Evolutionary conservation across 805 yeast genomes (phyloP).

Genomic region (Ogataea degrootiae): DNA sequence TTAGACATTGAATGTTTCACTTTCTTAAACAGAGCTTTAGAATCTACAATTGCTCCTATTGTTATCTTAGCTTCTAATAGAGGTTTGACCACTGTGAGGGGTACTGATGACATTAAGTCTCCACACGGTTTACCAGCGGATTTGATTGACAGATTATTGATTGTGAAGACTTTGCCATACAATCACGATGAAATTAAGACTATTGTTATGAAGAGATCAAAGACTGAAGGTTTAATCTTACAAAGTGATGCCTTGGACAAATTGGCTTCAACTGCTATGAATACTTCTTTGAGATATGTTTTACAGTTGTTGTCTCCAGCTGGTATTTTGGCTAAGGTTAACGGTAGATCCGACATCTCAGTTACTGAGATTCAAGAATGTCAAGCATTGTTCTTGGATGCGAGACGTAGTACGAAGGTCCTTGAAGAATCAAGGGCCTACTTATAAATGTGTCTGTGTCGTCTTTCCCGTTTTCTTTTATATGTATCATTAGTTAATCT

Average conservation of each 20-base stretch:
- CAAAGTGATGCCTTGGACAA: slow-evolving; percentile 78
- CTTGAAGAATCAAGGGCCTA: slow-evolving; percentile 49
- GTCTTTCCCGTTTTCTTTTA: background rate
- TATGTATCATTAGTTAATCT: slow-evolving; percentile 8
- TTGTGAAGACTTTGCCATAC: slow-evolving; percentile 81
- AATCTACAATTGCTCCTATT: slow-evolving; percentile 94
- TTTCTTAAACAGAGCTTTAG: slow-evolving; percentile 90
- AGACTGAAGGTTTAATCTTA: slow-evolving; percentile 89
- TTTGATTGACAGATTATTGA: slow-evolving; percentile 87
- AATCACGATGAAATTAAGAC: slow-evolving; percentile 78
- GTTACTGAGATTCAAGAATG: slow-evolving; percentile 89
- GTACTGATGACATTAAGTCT: slow-evolving; percentile 78
- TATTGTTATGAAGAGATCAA: slow-evolving; percentile 83
- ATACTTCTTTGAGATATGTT: slow-evolving; percentile 88
- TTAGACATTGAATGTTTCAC: slow-evolving; percentile 96
- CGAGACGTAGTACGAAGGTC: slow-evolving; percentile 82
- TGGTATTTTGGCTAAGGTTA: slow-evolving; percentile 69
- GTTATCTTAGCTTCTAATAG: slow-evolving; percentile 98
- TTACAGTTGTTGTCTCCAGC: slow-evolving; percentile 88
- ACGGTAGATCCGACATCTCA: slow-evolving; percentile 58
- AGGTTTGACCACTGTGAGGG: slow-evolving; percentile 90
- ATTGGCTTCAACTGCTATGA: slow-evolving; percentile 84
- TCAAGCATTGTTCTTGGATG: slow-evolving; percentile 81
- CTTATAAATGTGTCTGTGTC: slow-evolving; percentile 19
- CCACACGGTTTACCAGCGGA: slow-evolving; percentile 98